phyloP scores from a whole-genome alignment of 2,329 filamentous ascomycete genomes.

The Penicillium crustosum region DNA sequence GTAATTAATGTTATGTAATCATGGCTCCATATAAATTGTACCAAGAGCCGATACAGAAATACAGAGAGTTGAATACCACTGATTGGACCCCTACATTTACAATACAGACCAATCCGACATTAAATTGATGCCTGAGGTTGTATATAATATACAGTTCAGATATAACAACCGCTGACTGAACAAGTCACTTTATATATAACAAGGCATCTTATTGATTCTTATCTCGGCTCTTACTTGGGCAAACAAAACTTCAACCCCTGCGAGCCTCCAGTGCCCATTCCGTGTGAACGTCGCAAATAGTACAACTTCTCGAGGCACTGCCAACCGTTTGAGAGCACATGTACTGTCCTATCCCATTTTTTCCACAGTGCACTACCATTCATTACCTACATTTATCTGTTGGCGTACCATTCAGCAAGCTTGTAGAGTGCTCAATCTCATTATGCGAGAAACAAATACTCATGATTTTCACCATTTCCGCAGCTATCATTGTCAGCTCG shows the following conservation, averaged over 20 bases:
- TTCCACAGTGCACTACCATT: not conserved
- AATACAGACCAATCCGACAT: no score
- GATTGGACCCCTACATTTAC: no score
- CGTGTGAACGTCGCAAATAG: not conserved
- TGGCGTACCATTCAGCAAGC: not conserved
- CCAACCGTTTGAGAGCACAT: not conserved
- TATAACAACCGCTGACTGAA: no score
- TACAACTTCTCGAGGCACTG: not conserved
- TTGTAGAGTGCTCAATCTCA: conserved; percentile 16
- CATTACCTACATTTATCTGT: not conserved
- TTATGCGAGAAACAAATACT: conserved; percentile 24
- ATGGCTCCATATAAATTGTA: no score
- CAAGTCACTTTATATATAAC: no score
- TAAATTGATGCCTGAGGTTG: no score
- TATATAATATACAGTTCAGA: no score
- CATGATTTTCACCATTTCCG: conserved; percentile 27
- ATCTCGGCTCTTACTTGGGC: not conserved
- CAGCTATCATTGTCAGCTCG: conserved; percentile 16
- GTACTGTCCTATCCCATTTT: not conserved
- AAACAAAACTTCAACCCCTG: not conserved
- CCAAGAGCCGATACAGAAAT: no score
- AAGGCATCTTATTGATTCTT: no score
- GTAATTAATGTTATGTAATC: no score
- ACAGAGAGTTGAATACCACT: no score
- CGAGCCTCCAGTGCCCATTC: not conserved